Evolutionary conservation across 441 rosid species (phyloP), one percentile per base, ranked within the genome.

Genomic region (Lepidium campestre): DNA sequence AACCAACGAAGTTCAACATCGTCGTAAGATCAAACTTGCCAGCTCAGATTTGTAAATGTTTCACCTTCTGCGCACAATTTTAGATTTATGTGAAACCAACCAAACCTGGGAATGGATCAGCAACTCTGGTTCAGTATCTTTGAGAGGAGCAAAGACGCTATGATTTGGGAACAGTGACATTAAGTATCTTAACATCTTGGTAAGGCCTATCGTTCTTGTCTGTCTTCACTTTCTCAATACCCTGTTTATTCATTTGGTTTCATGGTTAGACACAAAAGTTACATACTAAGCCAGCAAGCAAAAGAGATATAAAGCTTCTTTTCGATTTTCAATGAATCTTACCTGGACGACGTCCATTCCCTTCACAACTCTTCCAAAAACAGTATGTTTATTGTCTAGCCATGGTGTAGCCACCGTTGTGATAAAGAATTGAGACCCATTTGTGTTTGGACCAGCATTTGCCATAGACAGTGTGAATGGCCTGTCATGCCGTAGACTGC

Each of bases 341-440:
- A 93, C 98, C 91, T 90, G 99, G 35, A 94, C 98, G 17, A 89
- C 96, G 57, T 94, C 99, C 97, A 94, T 94, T 71, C 97, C 98
- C 73, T 89, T 91, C 3, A 75, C 80, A 37, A 89, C 96, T 84
- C 94, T 83, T 65, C 99, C 99, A 59, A 91, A 94, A 56, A 94
- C 98, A 0, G 96, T 89, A 74, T 94, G 97, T 82, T 91, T 94
- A 75, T 88, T 91, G 82, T 91, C 98, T 78, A 89, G 82, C 99
- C 99, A 93, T 10, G 97, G 93, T 18, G 97, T 94, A 29, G 97
- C 99, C 63, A 89, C 99, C 5, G 99, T 88, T 60, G 99, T 91
- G 75, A 94, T 83, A 60, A 94, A 94, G 79, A 94, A 86, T 77
- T 91, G 97, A 0, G 98, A 91, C 53, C 99, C 98, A 60, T 91